Base-by-base conservation (phyloP, 208 protist genomes). In the Trypanosoma rangeli region DNA sequence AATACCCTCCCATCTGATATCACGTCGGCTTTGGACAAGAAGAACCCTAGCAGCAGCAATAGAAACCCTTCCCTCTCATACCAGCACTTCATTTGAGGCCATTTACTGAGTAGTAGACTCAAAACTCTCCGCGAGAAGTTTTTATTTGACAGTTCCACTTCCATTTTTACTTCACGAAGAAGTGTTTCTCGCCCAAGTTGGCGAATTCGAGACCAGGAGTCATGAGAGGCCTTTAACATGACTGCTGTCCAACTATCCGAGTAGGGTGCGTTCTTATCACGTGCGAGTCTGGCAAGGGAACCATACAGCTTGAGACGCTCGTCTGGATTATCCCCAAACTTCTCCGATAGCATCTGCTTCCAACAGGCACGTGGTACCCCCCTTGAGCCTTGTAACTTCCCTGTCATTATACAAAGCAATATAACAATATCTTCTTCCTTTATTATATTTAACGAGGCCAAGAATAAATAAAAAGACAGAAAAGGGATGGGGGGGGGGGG, bases 181-280 rank as follows among this genome's bases (percentile, higher is more conserved):
- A 73, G 28, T 22, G 18, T 61, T 29, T 73, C 59, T 54, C 59
- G 15, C n/a, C 68, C 68, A 53, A 73, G 35, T 64, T 73, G 64
- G 10, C 68, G 68, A 20, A 90, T 79, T 48, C 81, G 74, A 28
- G 88, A 94, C 85, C 85, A 91, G 55, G 82, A 66, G 66, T 94
- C 88, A 31, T 84, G 78, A n/a, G 79, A 80, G 5, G 85, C 88
- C 28, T 78, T 72, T 56, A 94, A 73, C 53, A 94, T 74, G 2
- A 86, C 68, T 18, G 80, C 68, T 12, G 73, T 28, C 81, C 77
- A 79, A 42, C 52, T 28, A 52, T 73, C 59, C 12, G 68, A 60
- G n/a, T 4, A 49, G n/a, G 15, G 15, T 16, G 20, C 18, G 9
- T 18, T 55, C 12, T 28, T 26, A 37, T 61, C 20, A 59, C 37